Base-by-base conservation (phyloP, 495 filamentous ascomycete genomes). In the Neurospora discreta region DNA sequence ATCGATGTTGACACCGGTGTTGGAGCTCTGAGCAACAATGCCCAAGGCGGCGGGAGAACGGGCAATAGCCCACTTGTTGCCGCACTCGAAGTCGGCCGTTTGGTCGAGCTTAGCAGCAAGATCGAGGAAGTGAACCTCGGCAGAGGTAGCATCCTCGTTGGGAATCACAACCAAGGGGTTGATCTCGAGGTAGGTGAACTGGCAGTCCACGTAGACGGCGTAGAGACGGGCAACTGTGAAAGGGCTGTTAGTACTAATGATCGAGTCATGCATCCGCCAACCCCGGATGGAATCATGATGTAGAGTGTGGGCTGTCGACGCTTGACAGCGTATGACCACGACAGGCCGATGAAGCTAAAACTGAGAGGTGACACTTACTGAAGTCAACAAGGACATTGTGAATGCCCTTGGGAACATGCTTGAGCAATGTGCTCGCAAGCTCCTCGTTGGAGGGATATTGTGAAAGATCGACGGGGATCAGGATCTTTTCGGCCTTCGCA, bases 111-210 rank as follows among this genome's bases (percentile, higher is more conserved):
- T 99, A 78, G 95, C 95, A 73, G 95, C 95, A 78, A 99, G 87
- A 85, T 99, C 95, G 72, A 99, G 89, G 90, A 98, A 99, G 88
- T 97, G 88, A 40, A 99, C 95, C 39, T 96, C 89, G 58, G 95
- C 96, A 70, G 93, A 97, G 79, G 95, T 98, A 73, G 84, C 89
- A 75, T 93, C 89, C 72, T 89, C 90, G 84, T 98, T 99, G 79
- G 95, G 95, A 77, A 99, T 94, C 78, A 97, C 95, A 71, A 99
- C 95, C 73, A 99, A 85, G 70, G 95, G 95, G 87, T 99, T 99
- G 88, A 99, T 99, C 85, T 99, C 95, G 73, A 99, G 94, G 86
- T 98, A 98, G 79, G 95, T 98, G 88, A 99, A 99, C 84, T 99
- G 95, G 90, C 93, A 97, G 87, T 99, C 95, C 71, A 99, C 95